Evolutionary conservation across 1,284 basidiomycete species (phyloP).

Genomic region (Ustilago trichophora): DNA sequence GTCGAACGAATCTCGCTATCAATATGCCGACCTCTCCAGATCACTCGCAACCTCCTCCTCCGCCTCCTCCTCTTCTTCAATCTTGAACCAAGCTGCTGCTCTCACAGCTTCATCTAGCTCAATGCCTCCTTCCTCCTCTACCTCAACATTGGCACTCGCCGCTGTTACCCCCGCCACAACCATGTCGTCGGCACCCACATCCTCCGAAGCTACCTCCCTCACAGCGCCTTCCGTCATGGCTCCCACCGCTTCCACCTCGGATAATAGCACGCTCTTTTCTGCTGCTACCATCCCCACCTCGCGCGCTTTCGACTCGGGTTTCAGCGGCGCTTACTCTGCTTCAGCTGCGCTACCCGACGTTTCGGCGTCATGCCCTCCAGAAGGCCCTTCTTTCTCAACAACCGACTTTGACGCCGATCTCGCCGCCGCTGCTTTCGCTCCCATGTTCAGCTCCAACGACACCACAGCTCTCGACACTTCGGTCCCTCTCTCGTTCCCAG

Average conservation of each 20-base stretch:
- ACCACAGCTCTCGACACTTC: constrained; percentile 5
- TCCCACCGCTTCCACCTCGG: constrained; percentile 9
- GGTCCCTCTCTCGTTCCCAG: constrained; percentile 56
- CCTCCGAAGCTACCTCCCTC: constrained; percentile 9
- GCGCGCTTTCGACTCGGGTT: constrained; percentile 19
- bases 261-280: constrained; percentile 22
- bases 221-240: constrained; percentile 17
- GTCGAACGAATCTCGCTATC: constrained; percentile 39
- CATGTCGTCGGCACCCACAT: constrained; percentile 13
- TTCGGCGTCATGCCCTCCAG: constrained; percentile 33
- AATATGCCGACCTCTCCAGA: constrained; percentile 34
- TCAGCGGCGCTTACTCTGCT: constrained; percentile 17
- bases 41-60: constrained; percentile 5
- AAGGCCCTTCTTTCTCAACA: constrained; percentile 26
- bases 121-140: constrained; percentile 16
- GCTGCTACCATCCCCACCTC: constrained; percentile 10
- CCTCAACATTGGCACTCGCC: constrained; percentile 19
- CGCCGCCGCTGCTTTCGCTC: constrained; percentile 22
- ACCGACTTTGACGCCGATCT: constrained; percentile 40
- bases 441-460: constrained; percentile 11
- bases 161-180: constrained; percentile 10
- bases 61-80: constrained; percentile 9
- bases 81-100: constrained; percentile 6
- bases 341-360: constrained; percentile 9
- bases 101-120: constrained; percentile 10